Evolutionary conservation across 169 alveolate genomes (phyloP).

Genomic region (Plasmodium gallinaceum): DNA sequence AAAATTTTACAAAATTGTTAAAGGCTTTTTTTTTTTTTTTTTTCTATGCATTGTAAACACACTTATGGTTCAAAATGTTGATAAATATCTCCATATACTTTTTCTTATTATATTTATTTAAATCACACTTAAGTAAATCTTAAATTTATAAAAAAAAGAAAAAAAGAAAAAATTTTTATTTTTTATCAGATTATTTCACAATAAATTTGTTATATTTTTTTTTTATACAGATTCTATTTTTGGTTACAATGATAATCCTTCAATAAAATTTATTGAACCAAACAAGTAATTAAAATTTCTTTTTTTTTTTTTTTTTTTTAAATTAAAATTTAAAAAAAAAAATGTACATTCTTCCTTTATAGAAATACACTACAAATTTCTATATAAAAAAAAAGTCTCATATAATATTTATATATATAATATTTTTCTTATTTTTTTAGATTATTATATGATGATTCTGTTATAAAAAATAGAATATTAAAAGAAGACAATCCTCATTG

Average conservation of each 20-base stretch:
- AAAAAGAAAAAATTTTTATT: not conserved
- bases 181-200: not conserved
- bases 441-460: not conserved
- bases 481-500: conserved; percentile 23
- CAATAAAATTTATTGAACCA: not conserved
- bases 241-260: conserved; percentile 10
- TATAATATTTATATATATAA: no score
- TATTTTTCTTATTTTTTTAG: no score
- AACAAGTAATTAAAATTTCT: conserved; percentile 23
- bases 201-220: not conserved
- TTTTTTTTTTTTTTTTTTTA: not conserved
- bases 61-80: conserved; percentile 21
- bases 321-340: not conserved
- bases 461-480: conserved; percentile 21
- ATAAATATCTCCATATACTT: conserved; percentile 26
- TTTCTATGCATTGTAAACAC: not conserved
- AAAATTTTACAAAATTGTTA: not conserved
- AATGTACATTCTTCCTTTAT: not conserved
- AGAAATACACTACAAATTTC: not conserved
- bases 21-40: not conserved
- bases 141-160: not conserved
- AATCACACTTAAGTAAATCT: conserved; percentile 28
- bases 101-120: conserved; percentile 42
- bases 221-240: conserved; percentile 13
- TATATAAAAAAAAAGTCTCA: no score